These are phyloP conservation scores for Papilionanthe hybrid DNA, from an alignment of 116 monocot genomes.

Conservation along the genomic window DNA sequence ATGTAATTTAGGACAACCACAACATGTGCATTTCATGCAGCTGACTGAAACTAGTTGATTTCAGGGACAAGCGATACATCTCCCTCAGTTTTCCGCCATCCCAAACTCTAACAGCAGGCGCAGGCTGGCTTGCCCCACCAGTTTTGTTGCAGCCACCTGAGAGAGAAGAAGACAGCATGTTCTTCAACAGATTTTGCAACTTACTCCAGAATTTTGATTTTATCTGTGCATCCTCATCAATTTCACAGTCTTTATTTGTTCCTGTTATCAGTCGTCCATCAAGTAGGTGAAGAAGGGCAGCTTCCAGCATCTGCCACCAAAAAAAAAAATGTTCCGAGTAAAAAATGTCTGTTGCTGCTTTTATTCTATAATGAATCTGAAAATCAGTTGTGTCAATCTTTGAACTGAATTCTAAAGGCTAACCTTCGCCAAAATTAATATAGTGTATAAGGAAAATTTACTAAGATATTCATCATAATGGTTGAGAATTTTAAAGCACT, in stretches of 20 bases:
- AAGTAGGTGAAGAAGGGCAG: conserved; percentile 57
- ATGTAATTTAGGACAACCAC: conserved; percentile 44
- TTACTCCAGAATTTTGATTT: conserved; percentile 58
- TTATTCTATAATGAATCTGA: too few species aligned
- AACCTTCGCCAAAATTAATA: too few species aligned
- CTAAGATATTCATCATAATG: not conserved
- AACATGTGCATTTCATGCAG: conserved; percentile 55
- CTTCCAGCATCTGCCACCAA: conserved; percentile 75
- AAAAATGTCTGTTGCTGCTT: not conserved
- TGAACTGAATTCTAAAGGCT: too few species aligned
- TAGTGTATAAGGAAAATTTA: not conserved
- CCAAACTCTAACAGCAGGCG: conserved; percentile 10
- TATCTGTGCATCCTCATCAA: conserved; percentile 23
- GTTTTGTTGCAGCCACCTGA: conserved; percentile 1
- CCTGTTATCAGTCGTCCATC: conserved; percentile 57
- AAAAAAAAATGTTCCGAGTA: not conserved
- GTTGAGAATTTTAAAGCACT: not conserved
- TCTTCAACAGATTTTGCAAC: conserved; percentile 61
- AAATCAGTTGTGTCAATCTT: too few species aligned
- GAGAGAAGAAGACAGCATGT: conserved; percentile 44
- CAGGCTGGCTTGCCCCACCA: not conserved
- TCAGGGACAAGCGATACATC: conserved; percentile 77
- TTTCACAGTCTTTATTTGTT: conserved; percentile 17
- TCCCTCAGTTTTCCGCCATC: conserved; percentile 66
- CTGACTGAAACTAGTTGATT: conserved; percentile 39